A percentile compares a stretch with the other conserved stretches of the same genome.
These are phyloP conservation scores for Penicillium longicatenatum DNA, from an alignment of 495 filamentous ascomycete species.

Conservation along the genomic window DNA sequence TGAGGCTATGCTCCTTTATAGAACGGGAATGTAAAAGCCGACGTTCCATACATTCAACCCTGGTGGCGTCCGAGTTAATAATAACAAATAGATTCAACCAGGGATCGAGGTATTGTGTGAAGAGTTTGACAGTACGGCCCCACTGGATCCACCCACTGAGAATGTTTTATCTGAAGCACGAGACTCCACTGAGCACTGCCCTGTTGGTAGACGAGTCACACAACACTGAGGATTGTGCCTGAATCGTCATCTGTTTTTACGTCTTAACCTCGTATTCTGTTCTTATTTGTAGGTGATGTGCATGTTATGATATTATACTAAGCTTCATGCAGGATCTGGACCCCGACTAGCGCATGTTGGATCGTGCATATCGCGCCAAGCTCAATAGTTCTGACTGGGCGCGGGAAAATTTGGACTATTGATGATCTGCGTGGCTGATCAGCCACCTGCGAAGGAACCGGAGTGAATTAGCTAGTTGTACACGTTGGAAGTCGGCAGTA, in stretches of 20 bases:
- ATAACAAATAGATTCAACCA: background rate
- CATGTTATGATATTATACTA: background rate
- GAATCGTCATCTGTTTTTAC: background rate
- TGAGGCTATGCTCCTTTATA: background rate
- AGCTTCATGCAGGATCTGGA: background rate
- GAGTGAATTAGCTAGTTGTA: background rate
- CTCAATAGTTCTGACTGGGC: background rate
- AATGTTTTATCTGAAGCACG: background rate
- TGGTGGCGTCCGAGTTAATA: background rate
- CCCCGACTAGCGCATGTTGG: background rate
- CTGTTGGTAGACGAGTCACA: background rate
- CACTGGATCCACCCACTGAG: background rate
- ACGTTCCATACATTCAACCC: background rate
- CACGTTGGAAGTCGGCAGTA: background rate
- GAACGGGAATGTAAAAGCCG: background rate
- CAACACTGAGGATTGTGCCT: background rate
- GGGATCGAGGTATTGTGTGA: background rate
- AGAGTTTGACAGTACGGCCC: background rate
- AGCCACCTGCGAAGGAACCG: background rate
- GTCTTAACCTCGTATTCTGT: background rate
- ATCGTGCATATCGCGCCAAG: background rate
- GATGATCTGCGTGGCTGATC: slow-evolving; percentile 10
- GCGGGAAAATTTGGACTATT: slow-evolving; percentile 8
- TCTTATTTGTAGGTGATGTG: background rate
- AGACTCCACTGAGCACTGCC: background rate